A percentile compares a stretch with the other conserved stretches of the same genome.
These are phyloP conservation scores for Gaeumannomyces tritici DNA, from an alignment of 2,329 filamentous ascomycete genomes.

Conservation along the genomic window DNA sequence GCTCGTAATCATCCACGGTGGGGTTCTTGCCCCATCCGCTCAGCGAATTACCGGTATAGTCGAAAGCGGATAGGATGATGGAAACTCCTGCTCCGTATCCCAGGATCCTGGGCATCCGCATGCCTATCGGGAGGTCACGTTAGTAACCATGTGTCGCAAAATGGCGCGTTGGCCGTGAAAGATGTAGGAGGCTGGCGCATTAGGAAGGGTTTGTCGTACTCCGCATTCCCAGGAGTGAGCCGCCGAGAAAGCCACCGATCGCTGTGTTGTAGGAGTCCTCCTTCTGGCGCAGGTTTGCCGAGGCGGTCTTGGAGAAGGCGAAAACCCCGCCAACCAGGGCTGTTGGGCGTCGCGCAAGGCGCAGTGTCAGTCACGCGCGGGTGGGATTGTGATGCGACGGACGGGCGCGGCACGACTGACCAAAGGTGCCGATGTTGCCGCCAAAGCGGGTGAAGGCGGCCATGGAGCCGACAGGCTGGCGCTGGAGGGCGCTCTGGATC, in stretches of 20 bases:
- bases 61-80: constrained; percentile 50
- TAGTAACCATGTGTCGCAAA: neutral
- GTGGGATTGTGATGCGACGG: neutral
- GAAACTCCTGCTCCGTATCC: constrained; percentile 54
- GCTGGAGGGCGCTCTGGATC: constrained; percentile 78
- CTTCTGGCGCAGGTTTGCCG: constrained; percentile 78
- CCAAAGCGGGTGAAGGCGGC: constrained; percentile 75
- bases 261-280: constrained; percentile 69
- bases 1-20: constrained; percentile 61
- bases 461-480: constrained; percentile 70
- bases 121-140: neutral
- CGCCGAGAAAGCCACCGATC: constrained; percentile 68
- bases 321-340: constrained; percentile 67
- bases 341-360: neutral
- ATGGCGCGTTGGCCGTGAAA: neutral
- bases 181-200: neutral
- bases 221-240: constrained; percentile 60
- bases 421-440: constrained; percentile 58
- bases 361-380: neutral
- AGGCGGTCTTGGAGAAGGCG: constrained; percentile 64
- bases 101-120: constrained; percentile 57
- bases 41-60: constrained; percentile 57
- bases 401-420: constrained; percentile 31
- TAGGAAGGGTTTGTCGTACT: constrained; percentile 41
- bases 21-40: constrained; percentile 33